Base-by-base conservation (phyloP, 2,329 filamentous ascomycete genomes). In the Diaporthe ampelina region DNA sequence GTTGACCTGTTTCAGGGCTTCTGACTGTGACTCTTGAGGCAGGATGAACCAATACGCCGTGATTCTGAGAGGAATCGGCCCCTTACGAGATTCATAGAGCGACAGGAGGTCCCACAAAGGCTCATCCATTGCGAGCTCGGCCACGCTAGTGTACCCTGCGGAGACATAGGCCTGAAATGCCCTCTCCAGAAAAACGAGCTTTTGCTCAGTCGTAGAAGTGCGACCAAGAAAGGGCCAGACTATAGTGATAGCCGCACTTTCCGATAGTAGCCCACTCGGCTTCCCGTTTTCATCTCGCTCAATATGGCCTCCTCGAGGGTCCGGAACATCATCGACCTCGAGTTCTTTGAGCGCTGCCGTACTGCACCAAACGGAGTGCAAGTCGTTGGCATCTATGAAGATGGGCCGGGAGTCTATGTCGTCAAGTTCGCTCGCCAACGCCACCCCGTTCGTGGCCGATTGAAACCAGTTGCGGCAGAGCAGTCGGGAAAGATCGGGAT, bases 301-400 rank as follows among this genome's bases (percentile, higher is more conserved):
- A 72, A 90, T 89, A 1, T 82, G 84, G 1, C 88, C 88, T 26
- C 88, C 88, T 9, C 85, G 84, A 0, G 87, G 87, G 58, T 50
- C 45, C 3, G 45, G 45, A 3, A 3, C 45, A 50, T 50, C 45
- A 21, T 50, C 45, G 8, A 50, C 45, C 7, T 50, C 21, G 24
- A 50, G 45, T 50, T 50, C 21, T 7, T 50, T 50, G 45, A 50
- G 45, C 45, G 45, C 45, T 21, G 45, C 87, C 84, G 3, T 86
- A 79, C 86, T 90, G 79, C 86, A 88, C 89, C 89, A 91, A 0
- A 86, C 85, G 3, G 86, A 88, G 79, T 90, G 88, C 73, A 90
- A 78, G 75, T 90, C 88, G 78, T 89, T 89, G 6, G 87, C 86
- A 74, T 90, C 88, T 74, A 91, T 86, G 77, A 88, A 87, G 63